These are phyloP conservation scores for Zymoseptoria ardabiliae DNA, from an alignment of 2,329 filamentous ascomycete genomes.

Conservation along the genomic window DNA sequence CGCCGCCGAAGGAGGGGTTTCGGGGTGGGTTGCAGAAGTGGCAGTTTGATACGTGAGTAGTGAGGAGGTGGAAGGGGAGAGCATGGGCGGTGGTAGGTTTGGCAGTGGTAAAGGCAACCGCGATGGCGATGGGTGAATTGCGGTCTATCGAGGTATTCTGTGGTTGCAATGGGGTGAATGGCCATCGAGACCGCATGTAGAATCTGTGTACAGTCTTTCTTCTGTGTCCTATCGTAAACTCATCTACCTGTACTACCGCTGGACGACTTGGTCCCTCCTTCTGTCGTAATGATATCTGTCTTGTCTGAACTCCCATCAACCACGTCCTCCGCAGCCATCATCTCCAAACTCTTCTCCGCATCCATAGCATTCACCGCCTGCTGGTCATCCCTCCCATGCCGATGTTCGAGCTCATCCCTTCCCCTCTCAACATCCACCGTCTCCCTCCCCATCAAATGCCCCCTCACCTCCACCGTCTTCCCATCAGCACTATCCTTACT, in stretches of 20 bases:
- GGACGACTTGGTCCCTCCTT: neutral
- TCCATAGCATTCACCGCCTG: constrained; percentile 20
- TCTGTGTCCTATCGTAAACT: neutral
- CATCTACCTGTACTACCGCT: neutral
- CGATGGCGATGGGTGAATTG: too few relatives aligned
- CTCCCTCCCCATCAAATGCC: constrained; percentile 11
- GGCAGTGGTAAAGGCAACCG: too few relatives aligned
- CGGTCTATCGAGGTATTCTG: too few relatives aligned
- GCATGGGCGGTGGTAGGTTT: too few relatives aligned
- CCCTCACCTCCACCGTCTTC: constrained; percentile 22
- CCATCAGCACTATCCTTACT: constrained; percentile 33
- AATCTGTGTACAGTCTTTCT: too few relatives aligned
- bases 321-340: constrained; percentile 22
- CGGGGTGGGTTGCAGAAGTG: constrained; percentile 35
- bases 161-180: too few relatives aligned
- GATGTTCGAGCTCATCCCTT: constrained; percentile 11
- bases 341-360: constrained; percentile 23
- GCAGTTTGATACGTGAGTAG: constrained; percentile 29
- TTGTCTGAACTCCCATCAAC: constrained; percentile 5
- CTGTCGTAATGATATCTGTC: constrained; percentile 1
- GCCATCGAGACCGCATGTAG: too few relatives aligned
- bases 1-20: constrained; percentile 28
- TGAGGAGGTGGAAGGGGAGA: neutral
- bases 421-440: constrained; percentile 27
- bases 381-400: constrained; percentile 18